Base-by-base conservation (phyloP, 1,139 yeast genomes). In the Candida gigantensis region DNA sequence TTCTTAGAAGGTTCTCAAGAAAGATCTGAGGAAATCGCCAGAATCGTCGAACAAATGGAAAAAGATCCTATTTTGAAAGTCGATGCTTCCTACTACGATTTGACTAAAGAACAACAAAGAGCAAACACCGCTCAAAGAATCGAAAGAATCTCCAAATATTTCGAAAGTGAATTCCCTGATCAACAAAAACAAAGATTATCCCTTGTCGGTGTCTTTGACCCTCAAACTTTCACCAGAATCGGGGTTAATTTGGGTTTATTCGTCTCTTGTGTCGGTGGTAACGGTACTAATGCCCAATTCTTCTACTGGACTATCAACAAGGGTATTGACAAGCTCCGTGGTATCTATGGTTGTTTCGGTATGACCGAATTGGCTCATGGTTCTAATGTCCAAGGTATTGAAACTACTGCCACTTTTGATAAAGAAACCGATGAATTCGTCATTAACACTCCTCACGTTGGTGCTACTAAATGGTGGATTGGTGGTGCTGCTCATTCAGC, bases 381-480 rank as follows among this genome's bases (percentile, higher is more conserved):
- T 26, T 85, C 95, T 21, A 87, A 88, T 53, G 96, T 88, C 21
- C 95, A 95, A 7, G 92, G 86, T 30, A 68, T 86, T 44, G 95
- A 88, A 62, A 88, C 96, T 11, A 84, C 89, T 18, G 95, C 96
- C 13, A 81, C 84, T 32, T 88, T 74, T 56, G 84, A 86, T 57
- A 67, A 70, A 30, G 65, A 62, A 13, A 72, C 72, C 17, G 87
- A 85, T 51, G 79, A 81, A 46, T 85, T 88, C 50, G 60, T 75
- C 36, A 80, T 88, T 47, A 78, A 85, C 58, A 88, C 96, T 13
- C 96, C 96, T 6, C 86, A 86, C 57, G 64, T 84, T 42, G 87
- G 90, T 35, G 96, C 96, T 24, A 86, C 96, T 40, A 88, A 88
- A 63, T 88, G 96, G 96, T 88, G 96, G 96, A 88, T 88, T 53